Conservation (phyloP, 2,329 filamentous ascomycete genomes). For the Diaporthe ampelina region DNA sequence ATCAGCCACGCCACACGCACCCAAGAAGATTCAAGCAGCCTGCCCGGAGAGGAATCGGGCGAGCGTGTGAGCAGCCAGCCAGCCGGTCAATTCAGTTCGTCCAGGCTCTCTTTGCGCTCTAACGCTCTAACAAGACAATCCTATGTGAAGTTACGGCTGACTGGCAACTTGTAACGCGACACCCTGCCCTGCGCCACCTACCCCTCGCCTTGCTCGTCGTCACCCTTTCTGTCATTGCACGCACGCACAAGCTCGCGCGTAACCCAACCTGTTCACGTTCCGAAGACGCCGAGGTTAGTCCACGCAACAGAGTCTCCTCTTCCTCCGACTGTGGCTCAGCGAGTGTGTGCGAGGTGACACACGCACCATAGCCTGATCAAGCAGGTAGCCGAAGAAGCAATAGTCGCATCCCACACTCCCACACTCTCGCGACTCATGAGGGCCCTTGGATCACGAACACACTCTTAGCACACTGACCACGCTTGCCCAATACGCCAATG, state of each 20-base stretch:
- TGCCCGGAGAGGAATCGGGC: neutral
- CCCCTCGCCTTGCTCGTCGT: slow-evolving; percentile 28
- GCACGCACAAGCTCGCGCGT: slow-evolving; percentile 26
- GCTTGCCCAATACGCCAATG: slow-evolving; percentile 33
- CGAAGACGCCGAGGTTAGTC: slow-evolving; percentile 23
- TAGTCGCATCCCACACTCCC: slow-evolving; percentile 16
- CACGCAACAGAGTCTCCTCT: neutral
- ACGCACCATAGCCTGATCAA: slow-evolving; percentile 7
- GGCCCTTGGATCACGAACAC: slow-evolving; percentile 16
- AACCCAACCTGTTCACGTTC: neutral
- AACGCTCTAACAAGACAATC: neutral
- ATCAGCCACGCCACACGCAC: slow-evolving; percentile 9
- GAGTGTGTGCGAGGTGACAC: slow-evolving; percentile 12
- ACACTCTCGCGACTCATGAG: slow-evolving; percentile 16
- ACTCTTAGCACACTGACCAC: too few species aligned
- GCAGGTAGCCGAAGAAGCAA: slow-evolving; percentile 33
- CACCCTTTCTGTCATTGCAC: slow-evolving; percentile 15
- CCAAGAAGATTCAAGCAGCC: neutral
- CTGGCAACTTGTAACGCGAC: slow-evolving; percentile 26
- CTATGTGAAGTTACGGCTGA: slow-evolving; percentile 5
- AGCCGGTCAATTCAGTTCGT: neutral
- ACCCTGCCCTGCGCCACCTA: neutral
- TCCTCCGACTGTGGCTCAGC: slow-evolving; percentile 9
- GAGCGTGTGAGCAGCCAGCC: neutral
- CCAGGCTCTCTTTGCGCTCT: slow-evolving; percentile 2